Evolutionary conservation across 2,329 filamentous ascomycete species (phyloP), one percentile per base, ranked within the genome.

Genomic region (Penicillium sp.): DNA sequence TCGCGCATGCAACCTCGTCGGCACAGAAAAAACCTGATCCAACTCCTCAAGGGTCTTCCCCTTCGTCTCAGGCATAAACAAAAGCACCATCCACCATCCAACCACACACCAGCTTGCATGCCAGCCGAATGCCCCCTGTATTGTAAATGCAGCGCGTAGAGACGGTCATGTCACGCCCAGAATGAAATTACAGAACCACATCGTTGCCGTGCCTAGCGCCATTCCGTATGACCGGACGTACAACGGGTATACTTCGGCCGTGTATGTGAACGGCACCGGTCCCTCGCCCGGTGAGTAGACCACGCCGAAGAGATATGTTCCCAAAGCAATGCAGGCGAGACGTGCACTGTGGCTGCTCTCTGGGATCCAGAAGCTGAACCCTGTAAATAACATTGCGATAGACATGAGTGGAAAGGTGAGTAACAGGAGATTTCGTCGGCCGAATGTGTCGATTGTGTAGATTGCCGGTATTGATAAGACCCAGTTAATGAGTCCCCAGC

Each of bases 381-480:
- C 81, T 0, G 81, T 82, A 55, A 81, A 81, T 61, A 84, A 76
- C 33, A 83, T 72, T 42, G 77, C 77, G 48, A 80, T 64, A 3
- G 76, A 76, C 86, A 89, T 89, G 19, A 88, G 72, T 0, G 86
- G 86, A 67, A 89, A 88, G 0, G 86, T 89, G 1, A 80, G 79
- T 5, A 89, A 76, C 1, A 89, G 78, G 8, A 89, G 76, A 61
- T 86, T 86, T 21, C 87, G 80, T 4, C 87, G 82, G 7, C 87
- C 87, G 58, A 86, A 89, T 0, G 82, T 87, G 67, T 90, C 87
- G 61, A 89, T 89, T 6, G 85, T 88, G 69, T 84, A 86, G 47
- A 88, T 75, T 4, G 85, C 85, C 0, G 84, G 84, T 13, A 87
- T 76, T 17, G 86, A 85, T 60, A 87, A 87, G 37, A 88, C 69